Evolutionary conservation across 331 rosid species (phyloP), one percentile per base, ranked within the genome.

Genomic region (Quercus phellos): DNA sequence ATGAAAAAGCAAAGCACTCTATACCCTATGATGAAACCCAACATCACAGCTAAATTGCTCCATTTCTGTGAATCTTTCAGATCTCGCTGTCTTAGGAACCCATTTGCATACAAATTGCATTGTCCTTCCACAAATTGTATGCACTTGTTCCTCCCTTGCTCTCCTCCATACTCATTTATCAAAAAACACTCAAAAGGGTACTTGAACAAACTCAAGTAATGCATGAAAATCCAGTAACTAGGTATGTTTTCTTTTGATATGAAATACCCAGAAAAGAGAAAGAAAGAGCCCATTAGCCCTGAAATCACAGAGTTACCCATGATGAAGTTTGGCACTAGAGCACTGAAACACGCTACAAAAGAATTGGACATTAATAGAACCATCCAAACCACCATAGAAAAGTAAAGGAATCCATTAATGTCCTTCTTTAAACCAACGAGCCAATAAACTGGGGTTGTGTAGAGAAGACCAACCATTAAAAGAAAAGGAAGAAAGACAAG

Each of bases 211-310:
- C 96, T 90, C 87, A 81, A 34, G 73, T 95, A 91, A 82, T 95
- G 96, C 98, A 95, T 90, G 75, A 91, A 94, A 72, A 91, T 83
- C 99, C 99, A 95, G 86, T 95, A 95, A 17, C 78, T 81, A 0
- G 99, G 99, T 54, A 95, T 84, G 75, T 86, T 88, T 18, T 89
- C 90, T 90, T 95, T 70, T 1, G 98, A 83, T 78, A 95, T 92
- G 78, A 95, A 95, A 83, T 92, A 95, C 14, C 99, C 99, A 9
- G 98, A 95, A 70, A 95, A 95, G 66, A 95, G 91, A 84, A 95
- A 95, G 90, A 95, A 95, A 51, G 96, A 90, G 32, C 99, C 99
- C 97, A 94, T 92, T 74, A 95, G 76, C 67, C 99, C 99, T 18
- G 99, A 76, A 68, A 95, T 91, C 74, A 92, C 82, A 3, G 99